Evolutionary conservation across 805 yeast genomes (phyloP), one percentile per base, ranked within the genome.

Genomic region (Lipomyces orientalis): DNA sequence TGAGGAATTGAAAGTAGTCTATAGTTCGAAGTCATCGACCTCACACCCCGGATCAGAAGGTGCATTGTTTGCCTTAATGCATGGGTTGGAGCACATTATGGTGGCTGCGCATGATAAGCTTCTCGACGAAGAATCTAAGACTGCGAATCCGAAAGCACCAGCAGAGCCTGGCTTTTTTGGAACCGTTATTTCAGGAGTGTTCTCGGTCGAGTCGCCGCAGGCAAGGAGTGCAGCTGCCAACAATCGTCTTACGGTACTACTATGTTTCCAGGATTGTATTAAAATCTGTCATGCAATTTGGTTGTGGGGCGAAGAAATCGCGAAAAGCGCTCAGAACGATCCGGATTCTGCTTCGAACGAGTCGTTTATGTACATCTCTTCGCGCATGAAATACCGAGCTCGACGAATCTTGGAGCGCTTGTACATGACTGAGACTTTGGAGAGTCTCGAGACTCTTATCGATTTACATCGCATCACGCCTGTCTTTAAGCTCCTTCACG

Each of bases 21-120:
- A 68, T 34, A 33, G 66, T 33, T 55, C 67, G 9, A 64, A 49
- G 31, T 58, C 65, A 9, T 55, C 68, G 10, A 43, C 31, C n/a
- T 31, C 62, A 12, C 22, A 29, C 33, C 57, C 60, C 7, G 67
- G 60, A 52, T 59, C 59, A 62, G 68, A 56, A 66, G 78, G 87
- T 43, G 77, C 86, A 69, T 75, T 85, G 60, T 75, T 83, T 65
- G 58, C 76, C 83, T 59, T 78, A 84, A 58, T 79, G 64, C 78
- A 83, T 14, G 93, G 94, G 0, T 75, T 91, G 31, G 93, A 91
- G 73, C 89, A 87, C 61, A 77, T 92, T 10, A 75, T 92, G 49
- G 81, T 84, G 1, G 79, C 84, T 0, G 83, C 90, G 9, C 91
- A 90, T 75, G 83, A 86, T n/a, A 70, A 65, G 69, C 72, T 70